A percentile compares a stretch with the other conserved stretches of the same genome.
These are phyloP conservation scores for Lactarius vividus DNA, from an alignment of 768 basidiomycete species.

Conservation along the genomic window DNA sequence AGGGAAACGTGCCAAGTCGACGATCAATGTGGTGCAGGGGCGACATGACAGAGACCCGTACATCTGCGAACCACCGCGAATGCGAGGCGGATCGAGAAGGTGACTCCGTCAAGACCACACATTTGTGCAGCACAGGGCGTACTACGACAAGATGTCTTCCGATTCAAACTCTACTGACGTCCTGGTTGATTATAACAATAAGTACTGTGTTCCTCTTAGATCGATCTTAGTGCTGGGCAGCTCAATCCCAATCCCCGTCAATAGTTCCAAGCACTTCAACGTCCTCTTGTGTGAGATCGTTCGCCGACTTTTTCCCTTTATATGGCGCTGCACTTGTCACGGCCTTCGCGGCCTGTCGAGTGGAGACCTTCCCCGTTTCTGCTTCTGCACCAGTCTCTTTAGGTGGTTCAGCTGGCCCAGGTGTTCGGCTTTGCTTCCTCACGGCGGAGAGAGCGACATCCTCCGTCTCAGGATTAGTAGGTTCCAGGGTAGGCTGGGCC, in stretches of 20 bases:
- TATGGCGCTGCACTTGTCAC: slow-evolving; percentile 1
- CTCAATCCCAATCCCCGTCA: slow-evolving; percentile 31
- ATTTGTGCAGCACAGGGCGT: background rate
- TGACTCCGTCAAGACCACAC: background rate
- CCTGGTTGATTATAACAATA: background rate
- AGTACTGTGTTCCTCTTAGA: background rate
- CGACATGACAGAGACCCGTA: background rate
- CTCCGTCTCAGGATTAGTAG: slow-evolving; percentile 24
- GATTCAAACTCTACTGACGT: background rate
- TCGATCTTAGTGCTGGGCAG: background rate
- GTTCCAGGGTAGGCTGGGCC: slow-evolving; percentile 36
- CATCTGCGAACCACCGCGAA: background rate
- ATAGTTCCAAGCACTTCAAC: slow-evolving; percentile 35
- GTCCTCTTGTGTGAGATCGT: slow-evolving; percentile 26
- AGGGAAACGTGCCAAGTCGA: background rate
- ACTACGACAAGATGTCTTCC: background rate
- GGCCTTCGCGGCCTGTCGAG: slow-evolving; percentile 16
- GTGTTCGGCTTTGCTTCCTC: slow-evolving; percentile 25
- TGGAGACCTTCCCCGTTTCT: slow-evolving; percentile 7
- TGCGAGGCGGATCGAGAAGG: background rate
- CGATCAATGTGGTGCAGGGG: background rate
- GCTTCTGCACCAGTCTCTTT: slow-evolving; percentile 9
- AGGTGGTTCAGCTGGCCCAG: slow-evolving; percentile 13
- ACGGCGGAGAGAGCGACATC: background rate
- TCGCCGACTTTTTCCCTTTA: slow-evolving; percentile 20